Percentiles rank a stretch among this genome's conserved stretches.
Conservation (phyloP, 2,329 filamentous ascomycete genomes). For the Hypoxylon sp. region DNA sequence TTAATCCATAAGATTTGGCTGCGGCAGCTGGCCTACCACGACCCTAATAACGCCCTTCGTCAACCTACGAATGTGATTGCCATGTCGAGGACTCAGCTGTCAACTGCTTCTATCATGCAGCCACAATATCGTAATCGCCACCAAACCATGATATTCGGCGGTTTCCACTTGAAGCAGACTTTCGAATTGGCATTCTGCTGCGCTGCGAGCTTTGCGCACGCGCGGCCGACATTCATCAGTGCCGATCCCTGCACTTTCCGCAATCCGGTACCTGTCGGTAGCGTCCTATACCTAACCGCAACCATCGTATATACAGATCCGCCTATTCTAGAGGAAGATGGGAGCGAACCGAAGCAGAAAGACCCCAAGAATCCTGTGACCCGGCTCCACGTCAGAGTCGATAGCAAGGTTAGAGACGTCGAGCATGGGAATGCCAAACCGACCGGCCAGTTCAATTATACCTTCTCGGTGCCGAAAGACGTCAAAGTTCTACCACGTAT, state of each 20-base stretch:
- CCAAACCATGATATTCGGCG: constrained; percentile 85
- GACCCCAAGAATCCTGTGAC: constrained; percentile 53
- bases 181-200: constrained; percentile 85
- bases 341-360: constrained; percentile 59
- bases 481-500: constrained; percentile 57
- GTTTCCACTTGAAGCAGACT: constrained; percentile 80
- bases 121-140: constrained; percentile 70
- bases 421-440: constrained; percentile 73
- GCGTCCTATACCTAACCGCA: constrained; percentile 80
- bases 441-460: constrained; percentile 84
- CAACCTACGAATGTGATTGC: constrained; percentile 64
- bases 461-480: constrained; percentile 60
- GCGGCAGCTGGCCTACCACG: constrained; percentile 74
- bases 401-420: constrained; percentile 79
- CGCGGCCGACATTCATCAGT: constrained; percentile 78
- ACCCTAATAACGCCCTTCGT: constrained; percentile 53
- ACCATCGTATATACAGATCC: constrained; percentile 81
- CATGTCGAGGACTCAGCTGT: constrained; percentile 71
- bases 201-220: constrained; percentile 78
- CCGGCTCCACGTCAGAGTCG: constrained; percentile 78
- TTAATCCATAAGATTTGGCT: constrained; percentile 83
- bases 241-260: constrained; percentile 82
- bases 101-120: constrained; percentile 80
- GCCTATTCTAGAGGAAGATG: constrained; percentile 61
- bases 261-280: constrained; percentile 81